Evolutionary conservation across 2,329 filamentous ascomycete genomes (phyloP).

Genomic region (Colletotrichum sp.): DNA sequence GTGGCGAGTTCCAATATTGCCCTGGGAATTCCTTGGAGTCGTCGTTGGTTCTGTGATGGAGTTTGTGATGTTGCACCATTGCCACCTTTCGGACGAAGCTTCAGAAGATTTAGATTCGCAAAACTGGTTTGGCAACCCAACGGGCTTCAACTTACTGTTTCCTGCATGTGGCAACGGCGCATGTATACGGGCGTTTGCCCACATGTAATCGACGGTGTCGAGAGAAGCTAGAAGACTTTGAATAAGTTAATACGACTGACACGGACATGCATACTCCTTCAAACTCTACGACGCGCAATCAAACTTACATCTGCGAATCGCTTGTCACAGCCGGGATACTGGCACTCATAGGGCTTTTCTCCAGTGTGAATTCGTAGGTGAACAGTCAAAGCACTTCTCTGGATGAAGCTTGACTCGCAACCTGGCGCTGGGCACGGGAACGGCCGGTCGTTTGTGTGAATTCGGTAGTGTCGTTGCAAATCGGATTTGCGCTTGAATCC

Average conservation of each 20-base stretch:
- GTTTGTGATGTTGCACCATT: background rate
- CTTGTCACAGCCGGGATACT: conserved; percentile 69
- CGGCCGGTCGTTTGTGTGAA: conserved; percentile 73
- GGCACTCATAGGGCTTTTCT: conserved; percentile 73
- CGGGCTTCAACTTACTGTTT: background rate
- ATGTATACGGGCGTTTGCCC: background rate
- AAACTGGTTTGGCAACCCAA: background rate
- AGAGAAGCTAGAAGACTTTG: background rate
- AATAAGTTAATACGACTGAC: background rate
- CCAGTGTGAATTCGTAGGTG: conserved; percentile 74
- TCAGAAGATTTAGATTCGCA: background rate
- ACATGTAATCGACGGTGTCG: background rate
- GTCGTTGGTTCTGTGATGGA: background rate
- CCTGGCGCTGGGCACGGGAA: conserved; percentile 64
- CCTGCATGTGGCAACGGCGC: background rate
- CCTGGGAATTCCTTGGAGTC: background rate
- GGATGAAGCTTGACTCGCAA: conserved; percentile 74
- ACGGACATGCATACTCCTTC: background rate
- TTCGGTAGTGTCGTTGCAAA: conserved; percentile 71
- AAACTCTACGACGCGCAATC: background rate
- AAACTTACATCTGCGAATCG: conserved; percentile 69
- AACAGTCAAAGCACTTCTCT: conserved; percentile 71
- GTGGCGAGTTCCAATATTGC: background rate
- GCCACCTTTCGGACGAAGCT: background rate
- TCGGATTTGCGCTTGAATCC: conserved; percentile 77